Evolutionary conservation across 2,329 filamentous ascomycete genomes (phyloP).

Genomic region (Fusarium sublunatum): DNA sequence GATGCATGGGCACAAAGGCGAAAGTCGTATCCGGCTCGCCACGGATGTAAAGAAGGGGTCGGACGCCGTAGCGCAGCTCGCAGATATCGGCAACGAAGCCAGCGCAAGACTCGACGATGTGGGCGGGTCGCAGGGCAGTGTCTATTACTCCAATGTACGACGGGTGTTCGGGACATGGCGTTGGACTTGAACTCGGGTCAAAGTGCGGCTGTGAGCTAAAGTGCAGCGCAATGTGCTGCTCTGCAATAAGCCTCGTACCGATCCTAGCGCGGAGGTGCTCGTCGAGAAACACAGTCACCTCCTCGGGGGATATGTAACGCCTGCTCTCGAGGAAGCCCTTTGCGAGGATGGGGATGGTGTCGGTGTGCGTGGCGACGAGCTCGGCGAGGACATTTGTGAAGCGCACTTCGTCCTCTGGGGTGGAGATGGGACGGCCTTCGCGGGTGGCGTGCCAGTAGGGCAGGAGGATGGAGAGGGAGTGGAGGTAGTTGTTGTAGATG

Average conservation of each 20-base stretch:
- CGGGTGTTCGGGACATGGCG: conserved; percentile 62
- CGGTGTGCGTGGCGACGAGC: conserved; percentile 92
- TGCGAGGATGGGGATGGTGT: conserved; percentile 93
- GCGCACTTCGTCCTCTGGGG: conserved; percentile 84
- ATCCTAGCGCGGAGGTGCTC: conserved; percentile 94
- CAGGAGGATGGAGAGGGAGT: conserved; percentile 89
- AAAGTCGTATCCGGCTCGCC: conserved; percentile 90
- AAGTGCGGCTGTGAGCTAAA: conserved; percentile 76
- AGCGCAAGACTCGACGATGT: conserved; percentile 85
- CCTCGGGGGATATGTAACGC: conserved; percentile 83
- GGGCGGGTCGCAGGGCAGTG: conserved; percentile 83
- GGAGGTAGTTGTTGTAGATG: conserved; percentile 96
- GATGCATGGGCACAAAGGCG: conserved; percentile 92
- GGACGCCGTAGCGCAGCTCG: conserved; percentile 92
- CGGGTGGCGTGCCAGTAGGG: conserved; percentile 74
- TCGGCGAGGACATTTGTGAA: conserved; percentile 96
- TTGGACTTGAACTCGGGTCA: conserved; percentile 63
- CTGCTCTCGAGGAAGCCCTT: conserved; percentile 92
- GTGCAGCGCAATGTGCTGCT: conserved; percentile 96
- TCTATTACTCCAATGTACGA: conserved; percentile 96
- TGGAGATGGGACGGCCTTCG: conserved; percentile 57
- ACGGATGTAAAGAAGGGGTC: conserved; percentile 82
- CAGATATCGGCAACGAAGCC: conserved; percentile 95
- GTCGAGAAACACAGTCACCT: conserved; percentile 93
- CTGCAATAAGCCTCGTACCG: conserved; percentile 91